These are phyloP conservation scores for Euphorbia tirucalli DNA, from an alignment of 345 rosid genomes.

Conservation along the genomic window DNA sequence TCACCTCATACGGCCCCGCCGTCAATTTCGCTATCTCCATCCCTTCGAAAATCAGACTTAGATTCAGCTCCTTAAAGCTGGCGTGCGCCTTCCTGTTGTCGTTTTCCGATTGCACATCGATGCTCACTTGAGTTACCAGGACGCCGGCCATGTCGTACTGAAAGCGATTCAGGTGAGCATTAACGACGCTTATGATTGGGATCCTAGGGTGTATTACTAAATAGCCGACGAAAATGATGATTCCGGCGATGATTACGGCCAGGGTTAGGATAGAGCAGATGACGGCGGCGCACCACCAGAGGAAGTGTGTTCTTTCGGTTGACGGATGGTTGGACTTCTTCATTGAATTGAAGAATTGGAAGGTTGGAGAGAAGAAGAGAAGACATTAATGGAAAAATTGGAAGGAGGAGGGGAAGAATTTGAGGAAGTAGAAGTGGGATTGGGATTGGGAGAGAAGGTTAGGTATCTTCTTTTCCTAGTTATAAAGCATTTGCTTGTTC, in stretches of 20 bases:
- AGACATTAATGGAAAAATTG: slow-evolving; percentile 13
- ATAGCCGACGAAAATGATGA: slow-evolving; percentile 64
- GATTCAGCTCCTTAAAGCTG: slow-evolving; percentile 38
- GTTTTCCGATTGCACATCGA: slow-evolving; percentile 55
- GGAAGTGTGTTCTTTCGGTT: slow-evolving; percentile 40
- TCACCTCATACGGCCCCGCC: slow-evolving; percentile 57
- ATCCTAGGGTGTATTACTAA: slow-evolving; percentile 69
- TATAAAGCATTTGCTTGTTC: slow-evolving; percentile 34
- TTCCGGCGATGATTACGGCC: slow-evolving; percentile 62
- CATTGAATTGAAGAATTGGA: background rate
- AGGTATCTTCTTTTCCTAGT: slow-evolving; percentile 73
- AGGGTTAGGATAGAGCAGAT: slow-evolving; percentile 62
- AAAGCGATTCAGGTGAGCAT: slow-evolving; percentile 54
- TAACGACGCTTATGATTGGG: slow-evolving; percentile 57
- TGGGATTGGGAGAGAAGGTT: slow-evolving; percentile 50
- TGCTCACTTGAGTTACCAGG: slow-evolving; percentile 56
- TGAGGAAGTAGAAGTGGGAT: slow-evolving; percentile 33
- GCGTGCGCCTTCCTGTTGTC: slow-evolving; percentile 73
- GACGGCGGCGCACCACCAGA: slow-evolving; percentile 73
- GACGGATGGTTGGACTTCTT: background rate
- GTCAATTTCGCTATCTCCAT: slow-evolving; percentile 41
- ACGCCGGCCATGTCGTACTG: slow-evolving; percentile 40
- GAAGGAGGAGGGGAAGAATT: background rate
- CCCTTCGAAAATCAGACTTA: slow-evolving; percentile 48
- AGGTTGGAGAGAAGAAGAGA: background rate